Evolutionary conservation across 371 early-diverging fungal species (phyloP), one percentile per base, ranked within the genome.

Genomic region (Mortierella sp.): DNA sequence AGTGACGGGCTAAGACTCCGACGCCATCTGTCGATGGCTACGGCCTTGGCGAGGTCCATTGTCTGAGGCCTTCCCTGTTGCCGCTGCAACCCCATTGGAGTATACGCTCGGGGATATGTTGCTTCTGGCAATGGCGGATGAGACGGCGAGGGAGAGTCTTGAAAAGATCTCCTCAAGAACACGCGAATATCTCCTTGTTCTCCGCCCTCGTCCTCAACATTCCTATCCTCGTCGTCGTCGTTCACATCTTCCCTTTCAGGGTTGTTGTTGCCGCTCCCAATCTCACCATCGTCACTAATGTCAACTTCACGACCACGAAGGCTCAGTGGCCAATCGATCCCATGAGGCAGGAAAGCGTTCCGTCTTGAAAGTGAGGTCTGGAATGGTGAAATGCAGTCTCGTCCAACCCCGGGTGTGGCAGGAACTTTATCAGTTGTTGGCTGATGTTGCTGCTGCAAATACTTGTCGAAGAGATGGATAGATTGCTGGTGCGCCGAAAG

Each of bases 331-430:
- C 66, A 66, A 30, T 72, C 72, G 14, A 66, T 21, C 7, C 58
- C 62, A 8, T 58, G 49, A 6, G 72, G 72, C 5, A 66, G 30
- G 54, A 72, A 72, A 9, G 62, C 61, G 10, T 66, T 66, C 28
- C 64, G 26, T 46, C 58, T 23, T 14, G 67, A 62, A 5, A 30
- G 57, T 5, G 71, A 64, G 24, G 61, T 49, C 28, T 61, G 57
- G 43, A 54, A 55, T 16, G 46, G 39, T 49, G 52, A 21, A 45
- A 56, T 45, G 39, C 61, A n/a, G n/a, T n/a, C n/a, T n/a, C n/a
- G n/a, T n/a, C n/a, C n/a, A n/a, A n/a, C n/a, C n/a, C n/a, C n/a
- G n/a, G n/a, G n/a, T n/a, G n/a, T n/a, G n/a, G n/a, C n/a, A n/a
- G n/a, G n/a, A 39, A 10, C 39, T 39, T 14, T 39, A 14, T 39